Base-by-base conservation (phyloP, 1,139 yeast genomes). In the Chernovozyma sophiae-reginae region DNA sequence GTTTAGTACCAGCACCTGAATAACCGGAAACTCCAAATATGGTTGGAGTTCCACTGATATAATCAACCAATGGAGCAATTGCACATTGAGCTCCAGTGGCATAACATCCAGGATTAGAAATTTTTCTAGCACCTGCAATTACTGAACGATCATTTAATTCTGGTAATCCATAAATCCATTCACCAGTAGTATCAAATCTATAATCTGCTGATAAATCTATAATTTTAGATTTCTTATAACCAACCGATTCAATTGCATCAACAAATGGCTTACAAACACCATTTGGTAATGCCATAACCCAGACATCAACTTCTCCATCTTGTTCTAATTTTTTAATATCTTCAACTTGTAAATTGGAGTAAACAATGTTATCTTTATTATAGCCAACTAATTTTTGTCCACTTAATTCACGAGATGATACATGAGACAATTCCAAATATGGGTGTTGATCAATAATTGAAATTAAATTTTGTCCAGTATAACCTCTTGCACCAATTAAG, bases 241-340 rank as follows among this genome's bases (percentile, higher is more conserved):
- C 49, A 19, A 80, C 85, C 15, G 80, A 69, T 52, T 86, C 92
- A 53, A 92, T 86, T 15, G 97, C 96, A 29, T 86, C 89, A 29
- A 92, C 97, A 65, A 92, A 90, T 39, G 98, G 97, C 65, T 85
- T 85, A 67, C 97, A 92, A 32, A 92, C 97, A 38, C 97, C 97
- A 58, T 92, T 92, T 45, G 99, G 98, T 53, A 94, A 74, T 2
- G 98, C 98, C 98, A 94, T 92, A 27, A 94, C 95, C 98, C 99
- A 92, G 40, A 90, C 82, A 53, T 94, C 98, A 38, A 92, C 86
- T 38, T 79, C 86, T 33, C 81, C 79, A 32, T 78, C 69, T 48
- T 79, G 75, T 62, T 90, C 98, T 45, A 92, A 68, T 46, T 72
- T 66, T 54, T 79, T 78, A 46, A 92, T 84, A 53, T 92, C 97